phyloP scores from a whole-genome alignment of 2,329 filamentous ascomycete genomes.

The Trichothecium roseum region DNA sequence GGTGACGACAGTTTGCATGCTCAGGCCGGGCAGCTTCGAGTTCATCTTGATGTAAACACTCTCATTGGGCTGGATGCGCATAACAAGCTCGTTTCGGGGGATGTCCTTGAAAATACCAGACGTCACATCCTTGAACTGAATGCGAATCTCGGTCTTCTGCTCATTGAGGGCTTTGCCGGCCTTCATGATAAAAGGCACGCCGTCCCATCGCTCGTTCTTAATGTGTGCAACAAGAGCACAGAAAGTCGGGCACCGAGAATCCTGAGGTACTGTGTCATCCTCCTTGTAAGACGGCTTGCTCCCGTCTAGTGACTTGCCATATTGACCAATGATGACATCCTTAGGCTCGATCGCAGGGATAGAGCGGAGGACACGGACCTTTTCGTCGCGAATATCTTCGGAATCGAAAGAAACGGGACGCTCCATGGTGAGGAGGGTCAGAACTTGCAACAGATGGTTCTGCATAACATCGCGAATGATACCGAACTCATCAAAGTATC shows the following conservation, averaged over 20 bases:
- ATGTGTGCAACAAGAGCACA: conserved; percentile 96
- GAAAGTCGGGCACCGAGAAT: conserved; percentile 95
- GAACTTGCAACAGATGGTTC: conserved; percentile 93
- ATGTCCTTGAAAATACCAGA: conserved; percentile 99
- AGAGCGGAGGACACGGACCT: conserved; percentile 87
- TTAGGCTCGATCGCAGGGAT: conserved; percentile 96
- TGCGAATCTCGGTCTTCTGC: conserved; percentile 98
- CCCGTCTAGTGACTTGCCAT: conserved; percentile 90
- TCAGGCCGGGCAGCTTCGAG: conserved; percentile 94
- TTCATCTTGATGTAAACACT: conserved; percentile 99
- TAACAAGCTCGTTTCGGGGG: conserved; percentile 96
- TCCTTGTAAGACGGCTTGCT: conserved; percentile 98
- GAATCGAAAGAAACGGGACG: conserved; percentile 95
- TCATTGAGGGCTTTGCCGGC: conserved; percentile 97
- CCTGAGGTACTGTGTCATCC: conserved; percentile 94
- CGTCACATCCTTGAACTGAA: conserved; percentile 99
- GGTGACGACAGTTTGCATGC: conserved; percentile 98
- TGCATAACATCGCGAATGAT: conserved; percentile 99
- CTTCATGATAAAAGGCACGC: conserved; percentile 98
- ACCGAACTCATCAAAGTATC: conserved; percentile 99
- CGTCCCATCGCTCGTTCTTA: conserved; percentile 99
- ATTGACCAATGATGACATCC: conserved; percentile 99
- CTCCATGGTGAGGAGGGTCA: conserved; percentile 96
- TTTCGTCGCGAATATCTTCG: conserved; percentile 97
- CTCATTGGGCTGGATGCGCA: conserved; percentile 98